Conservation (phyloP, 1,284 basidiomycete species). For the Sanguinoderma infundibulare region DNA sequence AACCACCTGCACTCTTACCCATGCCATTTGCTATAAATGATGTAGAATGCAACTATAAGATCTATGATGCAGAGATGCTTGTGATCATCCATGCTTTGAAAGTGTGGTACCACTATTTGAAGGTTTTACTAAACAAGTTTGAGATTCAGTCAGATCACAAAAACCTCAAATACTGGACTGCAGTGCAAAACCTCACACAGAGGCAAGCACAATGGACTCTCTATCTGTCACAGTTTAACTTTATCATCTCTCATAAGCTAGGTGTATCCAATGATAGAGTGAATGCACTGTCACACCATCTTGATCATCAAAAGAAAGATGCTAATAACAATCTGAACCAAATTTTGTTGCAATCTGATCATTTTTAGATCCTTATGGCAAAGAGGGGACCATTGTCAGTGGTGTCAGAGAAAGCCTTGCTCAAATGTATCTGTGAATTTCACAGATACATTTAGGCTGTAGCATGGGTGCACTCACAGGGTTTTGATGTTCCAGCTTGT, state of each 20-base stretch:
- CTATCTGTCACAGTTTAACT: slow-evolving; percentile 40
- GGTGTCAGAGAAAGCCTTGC: background rate
- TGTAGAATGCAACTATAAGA: slow-evolving; percentile 37
- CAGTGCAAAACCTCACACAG: slow-evolving; percentile 39
- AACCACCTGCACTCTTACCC: slow-evolving; percentile 8
- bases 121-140: slow-evolving; percentile 20
- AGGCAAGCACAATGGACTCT: slow-evolving; percentile 46
- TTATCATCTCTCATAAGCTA: slow-evolving; percentile 42
- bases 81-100: slow-evolving; percentile 37
- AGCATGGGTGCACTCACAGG: too few relatives aligned
- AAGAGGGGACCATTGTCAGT: background rate
- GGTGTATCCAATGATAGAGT: slow-evolving; percentile 38
- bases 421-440: background rate
- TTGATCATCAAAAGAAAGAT: slow-evolving; percentile 37
- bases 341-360: slow-evolving; percentile 28
- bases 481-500: too few relatives aligned
- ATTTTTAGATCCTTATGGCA: background rate
- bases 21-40: slow-evolving; percentile 1
- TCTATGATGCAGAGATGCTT: slow-evolving; percentile 43
- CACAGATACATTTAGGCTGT: too few relatives aligned
- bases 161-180: slow-evolving; percentile 46
- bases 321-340: slow-evolving; percentile 36
- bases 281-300: slow-evolving; percentile 44
- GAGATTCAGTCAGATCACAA: slow-evolving; percentile 44
- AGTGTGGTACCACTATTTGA: slow-evolving; percentile 38